phyloP scores from a whole-genome alignment of 352 stramenopile species.

The Globisporangium alternatum region DNA sequence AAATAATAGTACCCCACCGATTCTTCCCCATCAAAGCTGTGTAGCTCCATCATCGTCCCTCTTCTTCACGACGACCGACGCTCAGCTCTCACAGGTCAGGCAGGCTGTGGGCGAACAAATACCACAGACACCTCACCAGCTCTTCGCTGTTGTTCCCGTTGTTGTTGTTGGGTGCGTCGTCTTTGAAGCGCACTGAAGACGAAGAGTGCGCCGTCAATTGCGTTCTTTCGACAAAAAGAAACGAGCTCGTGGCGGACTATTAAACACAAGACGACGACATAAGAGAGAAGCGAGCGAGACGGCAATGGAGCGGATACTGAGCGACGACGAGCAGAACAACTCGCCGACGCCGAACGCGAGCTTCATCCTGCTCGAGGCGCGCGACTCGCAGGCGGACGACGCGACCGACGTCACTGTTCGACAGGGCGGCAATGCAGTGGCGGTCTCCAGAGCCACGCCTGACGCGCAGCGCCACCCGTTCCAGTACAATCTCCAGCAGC shows the following conservation, averaged over 20 bases:
- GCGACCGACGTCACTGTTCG: neutral
- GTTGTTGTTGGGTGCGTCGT: too few species aligned
- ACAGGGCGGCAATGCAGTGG: neutral
- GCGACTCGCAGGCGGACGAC: slow-evolving; percentile 22
- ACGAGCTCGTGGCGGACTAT: neutral
- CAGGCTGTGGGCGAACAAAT: too few species aligned
- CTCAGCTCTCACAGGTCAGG: too few species aligned
- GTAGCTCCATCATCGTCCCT: neutral
- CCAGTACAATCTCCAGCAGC: slow-evolving; percentile 6
- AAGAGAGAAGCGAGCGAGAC: neutral
- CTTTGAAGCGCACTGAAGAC: too few species aligned
- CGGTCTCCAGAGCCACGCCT: neutral
- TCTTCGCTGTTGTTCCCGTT: too few species aligned
- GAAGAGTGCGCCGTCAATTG: too few species aligned
- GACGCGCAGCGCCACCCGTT: slow-evolving; percentile 11
- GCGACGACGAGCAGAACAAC: slow-evolving; percentile 19
- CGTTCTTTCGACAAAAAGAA: slow-evolving; percentile 1
- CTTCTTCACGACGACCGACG: too few species aligned
- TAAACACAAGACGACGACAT: neutral
- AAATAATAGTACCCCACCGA: slow-evolving; percentile 6
- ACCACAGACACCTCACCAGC: too few species aligned
- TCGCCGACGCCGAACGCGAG: slow-evolving; percentile 46
- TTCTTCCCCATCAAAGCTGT: neutral
- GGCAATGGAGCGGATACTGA: slow-evolving; percentile 7
- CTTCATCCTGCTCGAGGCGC: slow-evolving; percentile 62